These are phyloP conservation scores for Mycena vitilis DNA, from an alignment of 768 basidiomycete species.

Conservation along the genomic window DNA sequence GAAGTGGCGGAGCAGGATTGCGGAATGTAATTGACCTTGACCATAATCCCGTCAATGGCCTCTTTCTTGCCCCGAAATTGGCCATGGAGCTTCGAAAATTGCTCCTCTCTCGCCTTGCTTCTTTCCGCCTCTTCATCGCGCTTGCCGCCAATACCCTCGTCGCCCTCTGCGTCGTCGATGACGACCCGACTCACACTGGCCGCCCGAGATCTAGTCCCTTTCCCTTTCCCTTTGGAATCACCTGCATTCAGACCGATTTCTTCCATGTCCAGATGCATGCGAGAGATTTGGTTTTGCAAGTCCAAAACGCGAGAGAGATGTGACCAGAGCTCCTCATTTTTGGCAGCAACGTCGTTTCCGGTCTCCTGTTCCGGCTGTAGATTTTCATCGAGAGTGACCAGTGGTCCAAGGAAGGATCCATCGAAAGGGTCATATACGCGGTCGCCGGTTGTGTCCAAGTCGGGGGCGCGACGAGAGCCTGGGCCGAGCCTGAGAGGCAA, in stretches of 20 bases:
- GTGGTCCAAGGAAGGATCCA: constrained; percentile 54
- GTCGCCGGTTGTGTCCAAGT: constrained; percentile 8
- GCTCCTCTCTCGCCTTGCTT: constrained; percentile 68
- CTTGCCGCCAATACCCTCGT: constrained; percentile 62
- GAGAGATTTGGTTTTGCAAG: constrained; percentile 77
- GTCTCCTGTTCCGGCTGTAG: constrained; percentile 28
- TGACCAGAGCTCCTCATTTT: constrained; percentile 70
- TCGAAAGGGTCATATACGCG: constrained; percentile 61
- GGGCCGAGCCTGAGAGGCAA: constrained; percentile 9
- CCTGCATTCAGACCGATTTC: constrained; percentile 58
- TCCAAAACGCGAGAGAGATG: constrained; percentile 77
- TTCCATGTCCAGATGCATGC: constrained; percentile 83
- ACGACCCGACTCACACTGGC: constrained; percentile 35
- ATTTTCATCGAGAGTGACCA: constrained; percentile 40
- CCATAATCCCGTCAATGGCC: constrained; percentile 78
- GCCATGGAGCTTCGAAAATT: constrained; percentile 74
- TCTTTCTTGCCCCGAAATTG: constrained; percentile 79
- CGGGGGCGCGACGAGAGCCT: constrained; percentile 9
- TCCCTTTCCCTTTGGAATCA: constrained; percentile 52
- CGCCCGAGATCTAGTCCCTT: constrained; percentile 40
- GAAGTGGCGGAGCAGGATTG: neutral
- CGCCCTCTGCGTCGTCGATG: constrained; percentile 57
- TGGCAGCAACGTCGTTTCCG: constrained; percentile 36
- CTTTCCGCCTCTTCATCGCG: constrained; percentile 67
- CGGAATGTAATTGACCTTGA: constrained; percentile 61